Evolutionary conservation across 1,139 yeast species (phyloP).

Genomic region (Pichia norvegensis): DNA sequence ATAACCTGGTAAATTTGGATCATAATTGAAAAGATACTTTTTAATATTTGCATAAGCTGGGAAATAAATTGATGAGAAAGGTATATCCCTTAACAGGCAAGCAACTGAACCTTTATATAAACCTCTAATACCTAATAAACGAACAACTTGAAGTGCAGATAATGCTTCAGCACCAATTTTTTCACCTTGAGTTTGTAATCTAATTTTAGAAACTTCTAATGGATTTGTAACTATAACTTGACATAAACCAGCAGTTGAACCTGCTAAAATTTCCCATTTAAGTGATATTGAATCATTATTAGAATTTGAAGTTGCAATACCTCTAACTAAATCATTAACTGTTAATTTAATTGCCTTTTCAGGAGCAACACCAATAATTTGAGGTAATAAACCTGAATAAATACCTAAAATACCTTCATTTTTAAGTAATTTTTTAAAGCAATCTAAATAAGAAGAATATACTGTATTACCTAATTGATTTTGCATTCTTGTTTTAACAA

Average conservation of each 20-base stretch:
- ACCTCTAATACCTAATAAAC: slow-evolving; percentile 74
- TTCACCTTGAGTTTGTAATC: slow-evolving; percentile 91
- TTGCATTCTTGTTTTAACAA: slow-evolving; percentile 96
- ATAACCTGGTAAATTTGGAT: slow-evolving; percentile 51
- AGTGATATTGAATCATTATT: slow-evolving; percentile 40
- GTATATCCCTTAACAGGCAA: slow-evolving; percentile 90
- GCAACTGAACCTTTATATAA: slow-evolving; percentile 89
- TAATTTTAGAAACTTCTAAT: slow-evolving; percentile 87
- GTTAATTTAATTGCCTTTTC: slow-evolving; percentile 96
- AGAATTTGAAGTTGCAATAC: slow-evolving; percentile 55
- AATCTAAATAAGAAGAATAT: slow-evolving; percentile 78
- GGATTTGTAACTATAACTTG: slow-evolving; percentile 97
- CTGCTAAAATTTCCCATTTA: slow-evolving; percentile 74
- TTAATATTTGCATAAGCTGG: slow-evolving; percentile 94
- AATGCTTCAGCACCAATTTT: slow-evolving; percentile 29
- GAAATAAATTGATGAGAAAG: slow-evolving; percentile 94
- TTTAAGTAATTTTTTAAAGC: slow-evolving; percentile 68
- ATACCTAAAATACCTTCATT: slow-evolving; percentile 84
- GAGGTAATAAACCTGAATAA: slow-evolving; percentile 91
- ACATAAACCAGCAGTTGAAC: slow-evolving; percentile 93
- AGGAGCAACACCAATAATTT: slow-evolving; percentile 94
- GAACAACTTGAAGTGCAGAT: slow-evolving; percentile 40
- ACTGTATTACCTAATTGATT: slow-evolving; percentile 72
- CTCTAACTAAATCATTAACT: slow-evolving; percentile 82
- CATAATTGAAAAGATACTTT: slow-evolving; percentile 73